Evolutionary conservation across 139 green algal genomes (phyloP).

Genomic region (Pleodorina starrii): DNA sequence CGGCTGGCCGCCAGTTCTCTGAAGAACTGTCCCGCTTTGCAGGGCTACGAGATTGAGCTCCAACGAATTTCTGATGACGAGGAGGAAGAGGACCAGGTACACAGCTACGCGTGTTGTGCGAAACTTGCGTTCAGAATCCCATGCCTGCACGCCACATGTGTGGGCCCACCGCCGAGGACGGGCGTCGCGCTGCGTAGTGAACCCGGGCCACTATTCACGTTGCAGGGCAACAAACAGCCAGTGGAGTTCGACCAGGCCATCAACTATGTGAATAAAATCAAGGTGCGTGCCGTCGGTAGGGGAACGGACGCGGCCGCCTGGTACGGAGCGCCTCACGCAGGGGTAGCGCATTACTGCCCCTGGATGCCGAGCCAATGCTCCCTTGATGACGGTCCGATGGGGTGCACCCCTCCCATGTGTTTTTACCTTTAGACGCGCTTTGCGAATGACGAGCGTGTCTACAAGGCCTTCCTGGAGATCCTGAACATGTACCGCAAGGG

Average conservation of each 20-base stretch:
- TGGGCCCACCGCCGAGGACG: too few relatives aligned
- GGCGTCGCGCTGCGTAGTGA: too few relatives aligned
- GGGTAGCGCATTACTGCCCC: too few relatives aligned
- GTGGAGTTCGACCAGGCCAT: conserved; percentile 99
- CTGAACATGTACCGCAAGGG: conserved; percentile 99
- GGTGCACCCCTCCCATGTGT: too few relatives aligned
- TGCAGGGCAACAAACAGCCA: conserved; percentile 70
- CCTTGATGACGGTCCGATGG: too few relatives aligned
- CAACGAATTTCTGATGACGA: conserved; percentile 67
- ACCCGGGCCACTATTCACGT: neutral
- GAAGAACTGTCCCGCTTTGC: neutral
- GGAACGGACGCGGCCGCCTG: neutral
- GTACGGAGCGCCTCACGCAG: too few relatives aligned
- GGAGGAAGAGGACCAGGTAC: conserved; percentile 61
- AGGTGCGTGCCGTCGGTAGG: conserved; percentile 67
- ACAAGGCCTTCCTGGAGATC: conserved; percentile 99
- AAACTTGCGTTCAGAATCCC: neutral
- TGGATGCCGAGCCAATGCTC: too few relatives aligned
- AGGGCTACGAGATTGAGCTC: conserved; percentile 88
- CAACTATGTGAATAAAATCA: conserved; percentile 99
- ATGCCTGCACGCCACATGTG: neutral
- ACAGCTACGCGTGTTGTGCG: neutral
- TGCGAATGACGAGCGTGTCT: conserved; percentile 93
- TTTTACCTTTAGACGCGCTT: conserved; percentile 84
- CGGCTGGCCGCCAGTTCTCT: neutral